Evolutionary conservation across 495 filamentous ascomycete species (phyloP).

Genomic region (Podospora pseudopauciseta): DNA sequence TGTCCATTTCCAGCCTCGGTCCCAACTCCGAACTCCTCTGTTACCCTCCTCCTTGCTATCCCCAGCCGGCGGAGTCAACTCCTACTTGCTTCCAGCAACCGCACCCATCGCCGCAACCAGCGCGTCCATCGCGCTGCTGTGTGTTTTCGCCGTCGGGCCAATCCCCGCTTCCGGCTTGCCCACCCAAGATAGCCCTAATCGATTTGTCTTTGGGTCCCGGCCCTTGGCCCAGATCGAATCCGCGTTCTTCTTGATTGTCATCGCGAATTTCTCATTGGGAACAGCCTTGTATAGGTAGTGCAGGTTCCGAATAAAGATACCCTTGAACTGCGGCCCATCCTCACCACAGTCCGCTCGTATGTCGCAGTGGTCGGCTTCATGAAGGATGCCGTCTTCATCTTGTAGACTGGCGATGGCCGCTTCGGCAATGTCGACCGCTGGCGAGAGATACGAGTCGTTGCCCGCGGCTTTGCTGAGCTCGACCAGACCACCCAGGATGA

Average conservation of each 20-base stretch:
- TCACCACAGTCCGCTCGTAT: slow-evolving; percentile 50
- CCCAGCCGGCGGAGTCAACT: background rate
- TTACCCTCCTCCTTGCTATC: background rate
- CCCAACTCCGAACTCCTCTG: background rate
- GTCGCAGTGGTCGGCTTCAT: slow-evolving; percentile 56
- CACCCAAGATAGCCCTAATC: slow-evolving; percentile 57
- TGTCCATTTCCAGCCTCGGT: background rate
- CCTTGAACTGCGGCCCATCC: slow-evolving; percentile 72
- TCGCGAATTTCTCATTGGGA: slow-evolving; percentile 48
- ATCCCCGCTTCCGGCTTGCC: slow-evolving; percentile 53
- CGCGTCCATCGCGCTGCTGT: slow-evolving; percentile 65
- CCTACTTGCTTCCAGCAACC: background rate
- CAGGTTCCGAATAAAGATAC: slow-evolving; percentile 71
- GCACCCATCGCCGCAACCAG: slow-evolving; percentile 61
- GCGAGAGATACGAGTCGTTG: slow-evolving; percentile 49
- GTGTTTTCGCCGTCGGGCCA: slow-evolving; percentile 45
- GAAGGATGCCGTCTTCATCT: slow-evolving; percentile 58
- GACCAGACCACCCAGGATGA: slow-evolving; percentile 67
- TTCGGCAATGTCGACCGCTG: slow-evolving; percentile 61
- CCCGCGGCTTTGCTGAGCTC: slow-evolving; percentile 58
- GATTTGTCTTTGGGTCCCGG: slow-evolving; percentile 43
- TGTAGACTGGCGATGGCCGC: slow-evolving; percentile 57
- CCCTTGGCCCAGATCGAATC: slow-evolving; percentile 65
- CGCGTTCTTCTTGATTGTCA: slow-evolving; percentile 59
- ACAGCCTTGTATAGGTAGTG: slow-evolving; percentile 51